phyloP scores from a whole-genome alignment of 495 filamentous ascomycete genomes.

The Pyrenopolyporus hunteri region DNA sequence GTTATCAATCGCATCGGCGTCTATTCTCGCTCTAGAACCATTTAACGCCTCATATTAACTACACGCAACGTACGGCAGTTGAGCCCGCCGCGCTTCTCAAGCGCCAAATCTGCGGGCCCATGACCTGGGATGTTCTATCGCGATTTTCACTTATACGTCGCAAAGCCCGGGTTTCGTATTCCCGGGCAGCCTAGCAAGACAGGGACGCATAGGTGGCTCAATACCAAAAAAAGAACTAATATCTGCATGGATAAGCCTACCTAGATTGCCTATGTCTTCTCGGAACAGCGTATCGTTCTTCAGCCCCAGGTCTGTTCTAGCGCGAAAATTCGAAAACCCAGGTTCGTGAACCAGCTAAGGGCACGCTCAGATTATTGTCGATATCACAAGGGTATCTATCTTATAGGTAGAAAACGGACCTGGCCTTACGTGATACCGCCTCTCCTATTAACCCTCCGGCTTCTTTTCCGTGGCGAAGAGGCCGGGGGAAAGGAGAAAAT shows the following conservation, averaged over 20 bases:
- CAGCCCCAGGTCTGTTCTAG: conserved; percentile 2
- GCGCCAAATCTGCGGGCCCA: conserved; percentile 19
- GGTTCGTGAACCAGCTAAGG: conserved; percentile 10
- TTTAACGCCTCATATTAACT: conserved; percentile 1
- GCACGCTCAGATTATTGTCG: conserved; percentile 15
- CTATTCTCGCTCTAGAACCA: conserved; percentile 3
- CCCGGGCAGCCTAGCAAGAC: background rate
- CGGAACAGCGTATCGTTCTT: conserved; percentile 10
- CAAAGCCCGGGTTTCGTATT: conserved; percentile 12
- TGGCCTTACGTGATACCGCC: conserved; percentile 21
- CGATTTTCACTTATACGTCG: conserved; percentile 2
- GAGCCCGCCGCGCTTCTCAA: conserved; percentile 15
- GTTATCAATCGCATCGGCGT: conserved; percentile 4
- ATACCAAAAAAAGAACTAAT: conserved; percentile 4
- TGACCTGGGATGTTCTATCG: conserved; percentile 18
- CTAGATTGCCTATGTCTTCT: too few species aligned
- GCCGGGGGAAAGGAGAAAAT: conserved; percentile 30
- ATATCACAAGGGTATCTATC: conserved; percentile 17
- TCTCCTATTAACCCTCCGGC: conserved; percentile 20
- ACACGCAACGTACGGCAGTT: conserved; percentile 6
- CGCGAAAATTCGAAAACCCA: conserved; percentile 14
- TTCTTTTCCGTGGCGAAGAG: conserved; percentile 36
- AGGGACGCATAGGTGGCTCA: conserved; percentile 5
- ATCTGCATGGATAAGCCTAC: background rate
- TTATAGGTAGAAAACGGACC: conserved; percentile 1